Conservation (phyloP, 352 stramenopile genomes). For the Phytophthora podocarpi region DNA sequence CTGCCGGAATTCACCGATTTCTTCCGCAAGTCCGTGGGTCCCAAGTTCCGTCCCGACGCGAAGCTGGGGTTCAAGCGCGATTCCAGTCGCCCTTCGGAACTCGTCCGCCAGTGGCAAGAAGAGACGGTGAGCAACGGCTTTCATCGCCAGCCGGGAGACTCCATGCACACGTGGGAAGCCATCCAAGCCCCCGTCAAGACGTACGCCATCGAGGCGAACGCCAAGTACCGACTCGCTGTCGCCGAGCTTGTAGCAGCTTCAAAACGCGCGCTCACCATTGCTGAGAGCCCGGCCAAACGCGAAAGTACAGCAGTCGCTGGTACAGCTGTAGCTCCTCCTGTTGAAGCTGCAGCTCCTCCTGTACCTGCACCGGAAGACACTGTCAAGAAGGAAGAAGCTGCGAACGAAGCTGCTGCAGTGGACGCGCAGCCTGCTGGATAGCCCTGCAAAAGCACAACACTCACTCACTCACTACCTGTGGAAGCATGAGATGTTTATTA, state of each 20-base stretch:
- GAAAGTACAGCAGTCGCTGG: background rate
- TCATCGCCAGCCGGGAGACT: constrained; percentile 40
- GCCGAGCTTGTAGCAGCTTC: constrained; percentile 50
- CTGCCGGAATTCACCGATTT: constrained; percentile 75
- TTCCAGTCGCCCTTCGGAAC: constrained; percentile 36
- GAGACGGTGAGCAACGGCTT: constrained; percentile 54
- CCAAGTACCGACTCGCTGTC: constrained; percentile 64
- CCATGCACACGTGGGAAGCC: constrained; percentile 77
- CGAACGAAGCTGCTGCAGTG: background rate
- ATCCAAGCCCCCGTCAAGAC: constrained; percentile 72
- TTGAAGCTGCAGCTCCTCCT: background rate
- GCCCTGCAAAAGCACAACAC: no score
- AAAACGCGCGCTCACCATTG: constrained; percentile 29
- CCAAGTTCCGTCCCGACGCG: constrained; percentile 49
- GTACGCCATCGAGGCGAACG: constrained; percentile 75
- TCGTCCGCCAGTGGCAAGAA: constrained; percentile 72
- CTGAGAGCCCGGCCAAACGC: constrained; percentile 13
- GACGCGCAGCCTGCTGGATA: background rate
- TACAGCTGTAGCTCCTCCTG: background rate
- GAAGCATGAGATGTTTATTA: constrained; percentile 28
- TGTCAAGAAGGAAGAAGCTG: constrained; percentile 11
- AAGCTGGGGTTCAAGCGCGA: constrained; percentile 69
- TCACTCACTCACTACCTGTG: no score
- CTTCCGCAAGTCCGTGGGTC: constrained; percentile 63
- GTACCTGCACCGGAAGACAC: background rate